phyloP scores from a whole-genome alignment of 495 filamentous ascomycete genomes.

The Hypoxylon intermedium region DNA sequence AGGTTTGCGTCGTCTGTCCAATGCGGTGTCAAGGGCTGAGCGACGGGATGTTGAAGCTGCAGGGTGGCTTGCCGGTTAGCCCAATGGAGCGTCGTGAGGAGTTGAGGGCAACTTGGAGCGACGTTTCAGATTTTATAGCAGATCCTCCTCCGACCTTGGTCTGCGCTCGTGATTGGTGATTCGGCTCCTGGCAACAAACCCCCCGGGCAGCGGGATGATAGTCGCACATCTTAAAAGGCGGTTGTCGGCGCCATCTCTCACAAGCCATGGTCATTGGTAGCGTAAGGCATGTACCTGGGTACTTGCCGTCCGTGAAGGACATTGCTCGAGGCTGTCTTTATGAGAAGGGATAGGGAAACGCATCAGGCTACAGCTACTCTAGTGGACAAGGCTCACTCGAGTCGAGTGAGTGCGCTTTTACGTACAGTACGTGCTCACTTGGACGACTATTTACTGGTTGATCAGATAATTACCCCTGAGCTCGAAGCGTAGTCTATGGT shows the following conservation, averaged over 20 bases:
- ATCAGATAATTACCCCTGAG: conserved; percentile 20
- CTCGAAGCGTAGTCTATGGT: conserved; percentile 4
- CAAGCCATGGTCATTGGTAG: background rate
- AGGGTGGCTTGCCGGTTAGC: conserved; percentile 29
- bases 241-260: conserved; percentile 9
- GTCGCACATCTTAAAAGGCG: conserved; percentile 29
- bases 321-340: no score
- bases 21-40: conserved; percentile 17
- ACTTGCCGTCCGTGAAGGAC: background rate
- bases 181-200: conserved; percentile 18
- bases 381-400: background rate
- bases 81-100: conserved; percentile 26
- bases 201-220: conserved; percentile 27
- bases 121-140: conserved; percentile 40
- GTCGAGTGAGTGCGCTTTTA: background rate
- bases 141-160: conserved; percentile 21
- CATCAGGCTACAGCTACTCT: background rate
- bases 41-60: conserved; percentile 23
- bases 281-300: background rate
- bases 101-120: conserved; percentile 29
- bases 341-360: background rate
- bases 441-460: background rate
- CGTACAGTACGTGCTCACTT: background rate
- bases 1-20: conserved; percentile 21
- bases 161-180: conserved; percentile 25